These are phyloP conservation scores for Ananas comosus DNA, from an alignment of 176 grass and related monocot genomes.

Conservation along the genomic window DNA sequence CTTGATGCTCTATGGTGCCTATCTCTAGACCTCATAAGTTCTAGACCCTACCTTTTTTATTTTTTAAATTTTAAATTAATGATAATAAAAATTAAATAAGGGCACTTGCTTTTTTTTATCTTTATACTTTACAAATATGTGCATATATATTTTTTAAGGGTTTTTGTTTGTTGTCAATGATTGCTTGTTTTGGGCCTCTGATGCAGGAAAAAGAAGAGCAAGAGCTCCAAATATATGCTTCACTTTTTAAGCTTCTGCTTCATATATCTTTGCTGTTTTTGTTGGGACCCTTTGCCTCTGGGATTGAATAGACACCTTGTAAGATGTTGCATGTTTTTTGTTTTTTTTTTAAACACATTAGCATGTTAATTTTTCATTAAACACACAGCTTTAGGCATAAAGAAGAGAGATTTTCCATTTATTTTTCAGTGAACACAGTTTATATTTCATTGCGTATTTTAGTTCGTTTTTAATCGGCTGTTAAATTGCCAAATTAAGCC, in stretches of 20 bases:
- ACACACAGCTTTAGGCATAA: too few species aligned
- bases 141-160: neutral
- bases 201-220: constrained; percentile 2
- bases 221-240: constrained; percentile 6
- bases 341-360: neutral
- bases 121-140: neutral
- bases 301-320: neutral
- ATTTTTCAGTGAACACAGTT: too few species aligned
- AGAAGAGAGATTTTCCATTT: too few species aligned
- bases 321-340: neutral
- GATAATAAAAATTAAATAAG: neutral
- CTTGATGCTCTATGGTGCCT: neutral
- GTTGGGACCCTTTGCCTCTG: constrained; percentile 3
- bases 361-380: too few species aligned
- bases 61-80: neutral
- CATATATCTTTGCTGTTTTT: constrained; percentile 5
- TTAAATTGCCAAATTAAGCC: too few species aligned
- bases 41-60: neutral
- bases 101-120: neutral
- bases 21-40: constrained; percentile 1
- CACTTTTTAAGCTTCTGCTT: constrained; percentile 5
- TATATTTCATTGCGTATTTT: too few species aligned
- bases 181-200: constrained; percentile 8
- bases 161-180: constrained; percentile 12
- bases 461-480: too few species aligned